phyloP scores from a whole-genome alignment of 805 yeast species.

The Pichia sporocuriosa region DNA sequence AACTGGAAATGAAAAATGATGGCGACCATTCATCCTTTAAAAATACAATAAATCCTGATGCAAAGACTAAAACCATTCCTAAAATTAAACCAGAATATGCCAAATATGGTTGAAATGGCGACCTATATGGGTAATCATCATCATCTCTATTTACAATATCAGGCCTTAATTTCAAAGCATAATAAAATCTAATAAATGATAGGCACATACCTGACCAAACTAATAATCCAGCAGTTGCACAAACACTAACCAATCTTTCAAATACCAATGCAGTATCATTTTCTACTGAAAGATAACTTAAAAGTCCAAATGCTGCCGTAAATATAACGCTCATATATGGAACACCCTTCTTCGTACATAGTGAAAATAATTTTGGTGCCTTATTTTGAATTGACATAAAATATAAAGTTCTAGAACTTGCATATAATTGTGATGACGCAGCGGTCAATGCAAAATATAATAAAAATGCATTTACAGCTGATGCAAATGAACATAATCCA shows the following conservation, averaged over 20 bases:
- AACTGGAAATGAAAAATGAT: conserved; percentile 45
- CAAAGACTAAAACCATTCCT: conserved; percentile 35
- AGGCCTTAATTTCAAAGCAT: conserved; percentile 47
- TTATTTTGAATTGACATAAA: conserved; percentile 48
- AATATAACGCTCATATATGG: conserved; percentile 67
- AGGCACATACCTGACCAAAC: conserved; percentile 72
- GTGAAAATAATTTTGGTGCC: conserved; percentile 55
- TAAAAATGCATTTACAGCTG: conserved; percentile 45
- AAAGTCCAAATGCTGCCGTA: conserved; percentile 52
- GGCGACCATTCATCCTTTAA: conserved; percentile 43
- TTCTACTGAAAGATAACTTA: conserved; percentile 56
- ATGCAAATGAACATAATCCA: conserved; percentile 43
- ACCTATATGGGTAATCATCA: conserved; percentile 47
- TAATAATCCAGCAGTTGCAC: conserved; percentile 68
- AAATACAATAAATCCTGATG: conserved; percentile 48
- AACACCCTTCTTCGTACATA: conserved; percentile 59
- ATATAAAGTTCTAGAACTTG: conserved; percentile 55
- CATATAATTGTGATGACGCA: conserved; percentile 50
- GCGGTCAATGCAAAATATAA: conserved; percentile 52
- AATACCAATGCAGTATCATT: conserved; percentile 55
- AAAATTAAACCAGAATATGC: conserved; percentile 44
- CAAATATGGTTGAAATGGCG: conserved; percentile 49
- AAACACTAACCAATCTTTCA: conserved; percentile 57
- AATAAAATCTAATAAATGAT: conserved; percentile 46
- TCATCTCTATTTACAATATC: conserved; percentile 51